phyloP scores from a whole-genome alignment of 2,329 filamentous ascomycete genomes.

The Ascochyta viciae-villosae region DNA sequence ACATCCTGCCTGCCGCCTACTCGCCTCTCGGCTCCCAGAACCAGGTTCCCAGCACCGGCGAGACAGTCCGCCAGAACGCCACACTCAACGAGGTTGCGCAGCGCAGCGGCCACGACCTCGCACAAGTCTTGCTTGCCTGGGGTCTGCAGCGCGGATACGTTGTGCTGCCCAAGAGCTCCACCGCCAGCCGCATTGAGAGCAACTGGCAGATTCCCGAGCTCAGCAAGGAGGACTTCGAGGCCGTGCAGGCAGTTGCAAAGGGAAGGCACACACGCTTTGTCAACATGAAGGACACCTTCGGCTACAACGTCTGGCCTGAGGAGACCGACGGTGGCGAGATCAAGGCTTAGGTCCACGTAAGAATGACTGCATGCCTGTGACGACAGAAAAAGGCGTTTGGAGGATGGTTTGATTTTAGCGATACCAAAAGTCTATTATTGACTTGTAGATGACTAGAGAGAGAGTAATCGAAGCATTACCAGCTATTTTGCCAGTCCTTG shows the following conservation, averaged over 20 bases:
- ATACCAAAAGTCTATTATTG: slow-evolving; percentile 31
- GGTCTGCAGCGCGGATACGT: slow-evolving; percentile 74
- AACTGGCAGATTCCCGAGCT: slow-evolving; percentile 71
- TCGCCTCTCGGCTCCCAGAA: slow-evolving; percentile 74
- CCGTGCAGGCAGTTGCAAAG: slow-evolving; percentile 68
- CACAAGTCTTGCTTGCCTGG: slow-evolving; percentile 85
- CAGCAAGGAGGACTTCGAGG: slow-evolving; percentile 61
- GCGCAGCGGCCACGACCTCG: slow-evolving; percentile 77
- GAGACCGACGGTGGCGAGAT: slow-evolving; percentile 44
- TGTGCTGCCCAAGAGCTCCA: slow-evolving; percentile 53
- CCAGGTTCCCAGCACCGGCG: slow-evolving; percentile 72
- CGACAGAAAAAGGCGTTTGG: slow-evolving; percentile 5
- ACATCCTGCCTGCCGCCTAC: slow-evolving; percentile 69
- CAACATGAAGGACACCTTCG: slow-evolving; percentile 84
- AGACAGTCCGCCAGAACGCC: slow-evolving; percentile 72
- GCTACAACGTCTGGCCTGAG: slow-evolving; percentile 68
- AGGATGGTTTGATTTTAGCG: slow-evolving; percentile 26
- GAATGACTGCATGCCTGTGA: neutral
- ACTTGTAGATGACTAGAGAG: slow-evolving; percentile 20
- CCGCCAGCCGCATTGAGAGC: slow-evolving; percentile 55
- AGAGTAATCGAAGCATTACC: slow-evolving; percentile 14
- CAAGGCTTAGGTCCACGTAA: slow-evolving; percentile 25
- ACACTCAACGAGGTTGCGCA: slow-evolving; percentile 70
- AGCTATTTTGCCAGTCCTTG: no score
- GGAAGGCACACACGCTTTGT: slow-evolving; percentile 75